phyloP scores from a whole-genome alignment of 2,329 filamentous ascomycete genomes.

The Aureobasidium leucospermi region DNA sequence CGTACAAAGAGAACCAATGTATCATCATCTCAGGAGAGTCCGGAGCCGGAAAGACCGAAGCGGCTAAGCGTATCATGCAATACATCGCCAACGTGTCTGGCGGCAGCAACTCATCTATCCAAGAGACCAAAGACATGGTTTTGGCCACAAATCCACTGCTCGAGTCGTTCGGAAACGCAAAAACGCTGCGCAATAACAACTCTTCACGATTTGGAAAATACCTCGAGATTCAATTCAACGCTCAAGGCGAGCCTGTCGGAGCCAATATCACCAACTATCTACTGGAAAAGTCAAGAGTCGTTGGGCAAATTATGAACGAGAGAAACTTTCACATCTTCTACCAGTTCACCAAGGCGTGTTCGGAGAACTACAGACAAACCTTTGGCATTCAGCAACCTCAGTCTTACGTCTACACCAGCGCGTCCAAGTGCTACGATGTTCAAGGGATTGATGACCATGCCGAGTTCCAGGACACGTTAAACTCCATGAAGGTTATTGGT shows the following conservation, averaged over 20 bases:
- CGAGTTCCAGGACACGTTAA: slow-evolving; percentile 82
- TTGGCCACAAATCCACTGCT: slow-evolving; percentile 94
- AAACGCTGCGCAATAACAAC: slow-evolving; percentile 97
- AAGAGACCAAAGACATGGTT: slow-evolving; percentile 99
- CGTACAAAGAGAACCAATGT: slow-evolving; percentile 97
- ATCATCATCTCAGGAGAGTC: slow-evolving; percentile 99
- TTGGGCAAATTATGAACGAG: slow-evolving; percentile 91
- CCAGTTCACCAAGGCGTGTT: slow-evolving; percentile 92
- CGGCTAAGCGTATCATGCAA: slow-evolving; percentile 98
- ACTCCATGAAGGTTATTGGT: slow-evolving; percentile 93
- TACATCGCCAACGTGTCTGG: slow-evolving; percentile 97
- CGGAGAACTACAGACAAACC: slow-evolving; percentile 76
- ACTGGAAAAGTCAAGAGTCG: slow-evolving; percentile 88
- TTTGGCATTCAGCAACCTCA: slow-evolving; percentile 89
- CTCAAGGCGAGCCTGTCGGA: slow-evolving; percentile 82
- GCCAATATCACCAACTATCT: slow-evolving; percentile 98
- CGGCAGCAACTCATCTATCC: slow-evolving; percentile 74
- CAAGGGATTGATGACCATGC: slow-evolving; percentile 85
- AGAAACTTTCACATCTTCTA: slow-evolving; percentile 99
- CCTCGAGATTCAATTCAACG: slow-evolving; percentile 92
- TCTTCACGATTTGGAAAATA: slow-evolving; percentile 98
- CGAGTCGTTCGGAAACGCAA: slow-evolving; percentile 97
- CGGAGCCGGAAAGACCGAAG: slow-evolving; percentile 96
- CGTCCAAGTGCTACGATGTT: slow-evolving; percentile 90
- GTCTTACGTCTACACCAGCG: slow-evolving; percentile 88